Evolutionary conservation across 192 early-diverging fungal species (phyloP).

Genomic region (Mortierella claussenii): DNA sequence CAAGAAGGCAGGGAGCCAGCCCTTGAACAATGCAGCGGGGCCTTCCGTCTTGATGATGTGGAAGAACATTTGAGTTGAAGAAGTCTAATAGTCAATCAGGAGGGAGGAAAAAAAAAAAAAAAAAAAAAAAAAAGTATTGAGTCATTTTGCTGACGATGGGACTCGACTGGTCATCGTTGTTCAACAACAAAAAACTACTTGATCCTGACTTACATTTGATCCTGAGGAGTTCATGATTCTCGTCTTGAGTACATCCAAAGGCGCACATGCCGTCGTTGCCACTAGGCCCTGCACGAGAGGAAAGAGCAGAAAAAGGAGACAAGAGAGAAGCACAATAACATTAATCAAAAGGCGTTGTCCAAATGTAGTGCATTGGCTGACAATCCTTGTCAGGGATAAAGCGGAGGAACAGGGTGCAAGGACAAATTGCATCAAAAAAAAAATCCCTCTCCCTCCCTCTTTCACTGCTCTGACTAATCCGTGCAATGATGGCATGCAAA

Average conservation of each 20-base stretch:
- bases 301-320: conserved; percentile 1
- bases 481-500: no score
- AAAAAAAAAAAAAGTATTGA: background rate
- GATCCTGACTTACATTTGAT: conserved; percentile 39
- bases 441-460: no score
- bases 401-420: background rate
- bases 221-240: conserved; percentile 81
- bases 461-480: no score
- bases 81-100: conserved; percentile 50
- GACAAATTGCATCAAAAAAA: background rate
- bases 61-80: conserved; percentile 55
- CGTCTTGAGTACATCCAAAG: conserved; percentile 87
- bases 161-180: no score
- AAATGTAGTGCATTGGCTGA: no score
- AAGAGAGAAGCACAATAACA: background rate
- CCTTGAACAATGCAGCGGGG: conserved; percentile 76
- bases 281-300: conserved; percentile 65
- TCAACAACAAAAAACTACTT: conserved; percentile 13
- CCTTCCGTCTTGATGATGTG: conserved; percentile 77
- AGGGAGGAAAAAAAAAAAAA: background rate
- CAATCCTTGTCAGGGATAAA: background rate
- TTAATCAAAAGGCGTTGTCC: no score
- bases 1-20: conserved; percentile 85
- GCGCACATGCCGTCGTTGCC: conserved; percentile 80
- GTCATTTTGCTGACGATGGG: no score